Base-by-base conservation (phyloP, 805 yeast species). In the Candida awuae region DNA sequence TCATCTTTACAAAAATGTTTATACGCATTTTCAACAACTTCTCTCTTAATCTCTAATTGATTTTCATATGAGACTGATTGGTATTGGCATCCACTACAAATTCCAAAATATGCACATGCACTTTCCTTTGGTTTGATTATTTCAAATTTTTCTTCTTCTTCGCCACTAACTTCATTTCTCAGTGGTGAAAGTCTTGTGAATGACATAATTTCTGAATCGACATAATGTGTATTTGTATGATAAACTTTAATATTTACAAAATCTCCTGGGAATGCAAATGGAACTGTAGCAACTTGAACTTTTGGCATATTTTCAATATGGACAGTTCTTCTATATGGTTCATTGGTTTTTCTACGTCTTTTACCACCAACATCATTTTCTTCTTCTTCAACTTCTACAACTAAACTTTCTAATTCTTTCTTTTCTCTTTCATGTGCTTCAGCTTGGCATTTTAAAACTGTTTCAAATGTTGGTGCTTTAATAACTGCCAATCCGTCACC, bases 61-160 rank as follows among this genome's bases (percentile, higher is more conserved):
- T 77, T 68, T 1, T 69, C 70, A 56, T 92, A 92, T 2, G 73
- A 67, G 25, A 87, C 63, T 58, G 77, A 77, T 57, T 92, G 97
- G 56, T 78, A 86, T 62, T 92, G 97, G 59, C 97, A 88, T 3
- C 97, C 97, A 1, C 95, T 84, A 58, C 97, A 88, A 46, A 76
- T 75, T 12, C 95, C 95, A 63, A 90, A 92, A 63, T 92, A 92
- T 46, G 74, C 70, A 63, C 95, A 86, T 47, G 71, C 71, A 41
- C 81, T 75, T 29, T 37, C 37, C 14, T 43, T 39, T 19, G 34
- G 37, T 29, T 29, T 37, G 83, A 67, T 6, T 65, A 36, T 15
- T 28, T 32, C n/a, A 10, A 22, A 13, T 21, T 5, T 17, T 22
- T 28, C 41, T 34, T 53, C 74, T 46, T 36, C 39, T 8, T 10